These are phyloP conservation scores for Calocybe indica DNA, from an alignment of 768 basidiomycete genomes.

Conservation along the genomic window DNA sequence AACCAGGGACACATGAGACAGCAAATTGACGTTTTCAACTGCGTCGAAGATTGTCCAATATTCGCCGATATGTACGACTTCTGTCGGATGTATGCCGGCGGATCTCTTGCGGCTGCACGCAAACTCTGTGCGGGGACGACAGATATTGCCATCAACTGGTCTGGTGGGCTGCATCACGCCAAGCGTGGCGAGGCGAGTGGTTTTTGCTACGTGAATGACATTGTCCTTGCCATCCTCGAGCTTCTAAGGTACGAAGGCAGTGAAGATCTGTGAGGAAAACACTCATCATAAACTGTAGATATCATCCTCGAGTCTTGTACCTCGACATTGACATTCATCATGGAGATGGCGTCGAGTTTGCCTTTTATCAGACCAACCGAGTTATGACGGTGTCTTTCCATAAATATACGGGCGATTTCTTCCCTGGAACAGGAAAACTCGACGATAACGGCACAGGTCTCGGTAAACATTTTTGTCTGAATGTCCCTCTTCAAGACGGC, in stretches of 20 bases:
- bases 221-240: conserved; percentile 91
- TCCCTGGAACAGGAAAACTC: conserved; percentile 94
- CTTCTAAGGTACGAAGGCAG: conserved; percentile 56
- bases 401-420: conserved; percentile 98
- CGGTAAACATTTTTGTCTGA: conserved; percentile 93
- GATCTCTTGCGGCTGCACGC: conserved; percentile 83
- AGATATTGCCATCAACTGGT: conserved; percentile 99
- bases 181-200: conserved; percentile 98
- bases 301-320: conserved; percentile 91
- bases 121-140: conserved; percentile 81
- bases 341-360: conserved; percentile 96
- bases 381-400: conserved; percentile 99
- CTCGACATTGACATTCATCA: conserved; percentile 99
- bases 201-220: conserved; percentile 98
- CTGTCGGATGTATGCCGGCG: conserved; percentile 91
- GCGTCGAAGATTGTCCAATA: conserved; percentile 95
- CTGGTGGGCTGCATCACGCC: conserved; percentile 95
- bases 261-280: no score
- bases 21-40: conserved; percentile 84
- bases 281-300: conserved; percentile 37
- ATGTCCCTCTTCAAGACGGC: conserved; percentile 92
- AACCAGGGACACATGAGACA: conserved; percentile 68
- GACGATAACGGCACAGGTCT: conserved; percentile 86
- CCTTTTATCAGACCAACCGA: conserved; percentile 96
- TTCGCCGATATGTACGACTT: conserved; percentile 95